Base-by-base conservation (phyloP, 257 asterid species). In the Fraxinus americana region DNA sequence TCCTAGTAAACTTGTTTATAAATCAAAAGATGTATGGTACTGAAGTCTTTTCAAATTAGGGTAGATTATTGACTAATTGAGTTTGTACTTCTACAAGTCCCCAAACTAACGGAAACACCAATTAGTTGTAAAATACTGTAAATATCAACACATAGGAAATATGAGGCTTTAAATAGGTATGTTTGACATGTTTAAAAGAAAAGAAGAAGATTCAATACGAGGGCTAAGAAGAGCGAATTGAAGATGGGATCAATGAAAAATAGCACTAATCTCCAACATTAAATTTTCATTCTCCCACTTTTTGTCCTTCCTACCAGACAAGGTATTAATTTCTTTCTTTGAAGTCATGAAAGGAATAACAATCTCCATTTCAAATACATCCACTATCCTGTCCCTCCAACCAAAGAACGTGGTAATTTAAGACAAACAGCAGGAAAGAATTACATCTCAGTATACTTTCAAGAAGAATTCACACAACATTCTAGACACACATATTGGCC, bases 1-100 rank as follows among this genome's bases (percentile, higher is more conserved):
- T 59, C 3, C n/a, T n/a, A 72, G 50, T 52, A 34, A 36, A 65
- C 32, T 70, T 73, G 70, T 66, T 39, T 61, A 78, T 4, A 72
- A 17, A 63, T 45, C 32, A 19, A 29, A 19, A 75, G 78, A 69
- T 23, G 70, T 14, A 41, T 41, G 38, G 34, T 12, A 38, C 48
- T 45, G 65, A 59, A 48, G 70, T 39, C 66, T 57, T 57, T 57
- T 57, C 66, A 0, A 57, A 57, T 19, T 57, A 9, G 66, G 66
- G 10, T 19, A 57, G 50, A 52, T 21, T 8, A 2, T 2, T 25
- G 36, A 29, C 69, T 41, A 32, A 4, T 57, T 36, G 25, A 23
- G 29, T 29, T 36, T 21, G 19, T 63, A 9, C 45, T 39, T 11
- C 70, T 34, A 14, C 9, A 75, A 12, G 48, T 23, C n/a, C 41